Percentiles rank a stretch among this genome's conserved stretches.
Conservation (phyloP, 805 yeast species). For the Geotrichum ghanense region DNA sequence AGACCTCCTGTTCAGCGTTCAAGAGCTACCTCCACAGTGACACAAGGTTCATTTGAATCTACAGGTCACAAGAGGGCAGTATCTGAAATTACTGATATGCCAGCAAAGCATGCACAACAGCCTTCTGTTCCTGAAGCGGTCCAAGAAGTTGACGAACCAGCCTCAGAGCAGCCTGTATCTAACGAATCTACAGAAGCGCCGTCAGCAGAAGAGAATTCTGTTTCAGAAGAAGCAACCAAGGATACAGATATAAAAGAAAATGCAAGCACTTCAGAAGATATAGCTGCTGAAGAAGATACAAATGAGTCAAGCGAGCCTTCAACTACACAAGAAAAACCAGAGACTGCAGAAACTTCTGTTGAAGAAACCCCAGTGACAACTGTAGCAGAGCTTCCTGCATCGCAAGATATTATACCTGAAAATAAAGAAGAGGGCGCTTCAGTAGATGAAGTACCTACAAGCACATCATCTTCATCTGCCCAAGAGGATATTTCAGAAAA, state of each 20-base stretch:
- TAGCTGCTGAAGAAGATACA: constrained; percentile 6
- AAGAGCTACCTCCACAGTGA: constrained; percentile 12
- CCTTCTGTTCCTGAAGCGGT: background rate
- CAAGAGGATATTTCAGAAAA: too few relatives aligned
- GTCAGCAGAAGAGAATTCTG: constrained; percentile 6
- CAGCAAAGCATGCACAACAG: background rate
- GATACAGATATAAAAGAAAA: constrained; percentile 7
- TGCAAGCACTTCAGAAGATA: constrained; percentile 8
- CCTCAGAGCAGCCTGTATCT: constrained; percentile 3
- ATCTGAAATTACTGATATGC: constrained; percentile 11
- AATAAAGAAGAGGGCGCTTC: too few relatives aligned
- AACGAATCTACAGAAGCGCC: constrained; percentile 4
- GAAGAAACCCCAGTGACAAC: too few relatives aligned
- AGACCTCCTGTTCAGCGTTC: constrained; percentile 18
- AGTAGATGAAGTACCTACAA: too few relatives aligned
- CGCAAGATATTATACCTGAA: too few relatives aligned
- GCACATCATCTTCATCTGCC: too few relatives aligned
- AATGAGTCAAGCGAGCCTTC: constrained; percentile 9
- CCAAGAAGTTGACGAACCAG: too few relatives aligned
- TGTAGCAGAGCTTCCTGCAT: too few relatives aligned
- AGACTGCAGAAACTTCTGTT: too few relatives aligned
- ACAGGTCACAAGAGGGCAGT: constrained; percentile 8
- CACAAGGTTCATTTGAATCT: constrained; percentile 7
- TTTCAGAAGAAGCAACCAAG: constrained; percentile 1
- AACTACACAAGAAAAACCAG: too few relatives aligned